Percentiles rank a stretch among this genome's conserved stretches.
phyloP scores from a whole-genome alignment of 345 rosid species.

The Lumnitzera racemosa region DNA sequence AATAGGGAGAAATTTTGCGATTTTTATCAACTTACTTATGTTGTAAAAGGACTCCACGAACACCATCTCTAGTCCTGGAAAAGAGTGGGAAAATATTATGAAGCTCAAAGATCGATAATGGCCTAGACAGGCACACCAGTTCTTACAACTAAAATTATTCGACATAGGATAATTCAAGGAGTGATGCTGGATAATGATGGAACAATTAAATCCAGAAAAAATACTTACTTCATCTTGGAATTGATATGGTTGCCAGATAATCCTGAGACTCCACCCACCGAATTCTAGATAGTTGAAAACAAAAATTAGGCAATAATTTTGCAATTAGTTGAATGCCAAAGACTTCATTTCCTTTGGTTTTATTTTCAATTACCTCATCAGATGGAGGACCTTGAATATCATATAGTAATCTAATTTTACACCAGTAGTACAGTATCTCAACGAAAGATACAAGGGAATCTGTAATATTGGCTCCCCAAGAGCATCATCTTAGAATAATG shows the following conservation, averaged over 20 bases:
- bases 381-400: too few relatives aligned
- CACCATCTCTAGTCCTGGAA: slow-evolving; percentile 65
- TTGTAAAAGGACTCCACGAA: slow-evolving; percentile 57
- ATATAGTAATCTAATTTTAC: too few relatives aligned
- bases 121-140: background rate
- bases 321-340: background rate
- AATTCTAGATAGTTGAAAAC: slow-evolving; percentile 46
- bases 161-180: too few relatives aligned
- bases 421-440: too few relatives aligned
- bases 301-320: background rate
- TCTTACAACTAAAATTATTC: too few relatives aligned
- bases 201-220: background rate
- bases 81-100: background rate
- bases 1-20: slow-evolving; percentile 11
- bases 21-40: slow-evolving; percentile 56
- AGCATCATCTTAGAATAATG: too few relatives aligned
- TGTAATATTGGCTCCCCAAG: too few relatives aligned
- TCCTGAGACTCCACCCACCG: slow-evolving; percentile 84
- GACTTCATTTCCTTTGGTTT: too few relatives aligned
- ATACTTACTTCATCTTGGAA: slow-evolving; percentile 53
- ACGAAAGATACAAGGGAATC: too few relatives aligned
- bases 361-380: too few relatives aligned
- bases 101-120: background rate
- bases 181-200: too few relatives aligned
- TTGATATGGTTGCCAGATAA: slow-evolving; percentile 79